Evolutionary conservation across 108 stramenopile species (phyloP), one percentile per base, ranked within the genome.

Genomic region (Cyclotella baltica): DNA sequence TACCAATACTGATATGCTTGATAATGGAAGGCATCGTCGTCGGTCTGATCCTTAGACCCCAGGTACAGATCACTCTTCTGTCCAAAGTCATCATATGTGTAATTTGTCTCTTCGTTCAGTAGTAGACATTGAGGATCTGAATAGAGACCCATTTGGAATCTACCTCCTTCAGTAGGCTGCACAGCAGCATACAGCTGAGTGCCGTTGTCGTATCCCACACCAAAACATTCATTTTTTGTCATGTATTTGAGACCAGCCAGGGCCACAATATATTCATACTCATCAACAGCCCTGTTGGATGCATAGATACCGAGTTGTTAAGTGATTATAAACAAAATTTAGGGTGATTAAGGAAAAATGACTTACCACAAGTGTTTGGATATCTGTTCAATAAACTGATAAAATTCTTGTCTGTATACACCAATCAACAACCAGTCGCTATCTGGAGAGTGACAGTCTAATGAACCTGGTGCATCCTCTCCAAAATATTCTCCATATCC

Each of bases 331-430:
- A n/a, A n/a, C n/a, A n/a, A n/a, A n/a, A n/a, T n/a, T n/a, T n/a
- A n/a, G n/a, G n/a, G n/a, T n/a, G n/a, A n/a, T n/a, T n/a, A n/a
- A n/a, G n/a, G n/a, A n/a, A n/a, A n/a, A n/a, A n/a, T n/a, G 15
- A 77, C 76, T 76, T 59, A 76, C 93, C 94, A 95, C 68, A 95
- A 75, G 76, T 95, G 94, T 73, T 95, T 95, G 19, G 92, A 93
- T 69, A 95, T 93, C 78, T 95, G 94, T 78, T 95, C 94, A 75
- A 93, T 89, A 77, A 76, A 95, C 69, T 95, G 94, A 80, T 95
- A 95, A 56, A 91, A 90, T 65, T 95, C 94, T 73, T 95, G 92
- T 18, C 92, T 86, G 84, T 93, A 95, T n/a, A 93, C 89, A 16
- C 94, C 94, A 35, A 95, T 53, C 56, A 95, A 81, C 51, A 86